Percentiles rank a stretch among this genome's conserved stretches.
These are phyloP conservation scores for Penicillium sclerotigenum DNA, from an alignment of 2,329 filamentous ascomycete genomes.

Conservation along the genomic window DNA sequence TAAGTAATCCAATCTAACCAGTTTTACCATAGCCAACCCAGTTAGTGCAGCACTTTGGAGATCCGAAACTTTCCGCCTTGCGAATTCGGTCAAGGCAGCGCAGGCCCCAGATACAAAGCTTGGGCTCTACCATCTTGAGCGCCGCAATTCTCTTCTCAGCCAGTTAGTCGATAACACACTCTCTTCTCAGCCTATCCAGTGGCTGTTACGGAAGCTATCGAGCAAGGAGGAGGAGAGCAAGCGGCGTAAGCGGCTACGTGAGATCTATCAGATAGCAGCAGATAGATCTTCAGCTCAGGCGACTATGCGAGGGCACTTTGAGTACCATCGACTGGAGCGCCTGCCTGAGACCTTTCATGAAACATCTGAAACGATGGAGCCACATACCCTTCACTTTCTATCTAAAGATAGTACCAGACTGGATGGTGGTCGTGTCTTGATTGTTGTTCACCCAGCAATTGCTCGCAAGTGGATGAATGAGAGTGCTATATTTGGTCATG, in stretches of 20 bases:
- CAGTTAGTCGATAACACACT: background rate
- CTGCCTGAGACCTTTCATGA: background rate
- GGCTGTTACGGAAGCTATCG: background rate
- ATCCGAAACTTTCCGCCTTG: background rate
- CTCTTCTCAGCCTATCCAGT: background rate
- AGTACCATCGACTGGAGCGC: background rate
- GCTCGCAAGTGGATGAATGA: background rate
- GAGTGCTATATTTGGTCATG: rapidly evolving
- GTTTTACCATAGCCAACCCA: background rate
- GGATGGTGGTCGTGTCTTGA: background rate
- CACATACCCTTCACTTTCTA: background rate
- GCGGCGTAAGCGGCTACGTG: background rate
- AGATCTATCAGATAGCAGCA: background rate
- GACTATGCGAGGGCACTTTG: background rate
- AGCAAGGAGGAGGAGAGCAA: background rate
- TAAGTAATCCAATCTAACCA: no score
- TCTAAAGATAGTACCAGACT: rapidly evolving
- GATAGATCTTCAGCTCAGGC: rapidly evolving
- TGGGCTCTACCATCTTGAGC: background rate
- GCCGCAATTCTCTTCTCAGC: background rate
- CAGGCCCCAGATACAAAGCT: background rate
- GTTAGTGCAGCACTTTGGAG: background rate
- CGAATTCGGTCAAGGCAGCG: background rate
- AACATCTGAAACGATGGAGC: rapidly evolving
- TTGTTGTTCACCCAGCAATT: background rate